A percentile compares a stretch with the other conserved stretches of the same genome.
Conservation (phyloP, 176 grass and related monocot species). For the Miscanthus lutarioriparius region DNA sequence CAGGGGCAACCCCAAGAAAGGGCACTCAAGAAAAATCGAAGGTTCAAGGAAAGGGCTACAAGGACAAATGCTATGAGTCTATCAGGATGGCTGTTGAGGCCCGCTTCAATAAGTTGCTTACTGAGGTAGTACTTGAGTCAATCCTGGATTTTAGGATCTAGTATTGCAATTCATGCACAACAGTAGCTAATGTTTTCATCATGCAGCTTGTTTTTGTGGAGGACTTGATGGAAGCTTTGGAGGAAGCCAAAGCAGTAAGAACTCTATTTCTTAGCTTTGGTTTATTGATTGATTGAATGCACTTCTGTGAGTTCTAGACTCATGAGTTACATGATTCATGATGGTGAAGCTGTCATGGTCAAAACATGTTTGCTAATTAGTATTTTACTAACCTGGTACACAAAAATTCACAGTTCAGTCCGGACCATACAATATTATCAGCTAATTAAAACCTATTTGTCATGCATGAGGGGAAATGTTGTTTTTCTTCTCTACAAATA, state of each 20-base stretch:
- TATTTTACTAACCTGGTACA: slow-evolving; percentile 9
- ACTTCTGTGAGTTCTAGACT: neutral
- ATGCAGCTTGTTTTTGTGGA: slow-evolving; percentile 76
- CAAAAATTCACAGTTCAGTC: neutral
- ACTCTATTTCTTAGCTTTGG: slow-evolving; percentile 19
- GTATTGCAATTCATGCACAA: slow-evolving; percentile 23
- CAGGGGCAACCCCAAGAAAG: slow-evolving; percentile 65
- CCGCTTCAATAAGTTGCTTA: slow-evolving; percentile 86
- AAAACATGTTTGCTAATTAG: neutral
- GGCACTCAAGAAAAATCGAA: slow-evolving; percentile 69
- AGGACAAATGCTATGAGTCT: slow-evolving; percentile 93
- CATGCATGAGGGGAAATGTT: slow-evolving; percentile 3
- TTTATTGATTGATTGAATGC: slow-evolving; percentile 8
- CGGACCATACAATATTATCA: neutral
- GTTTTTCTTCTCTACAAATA: slow-evolving; percentile 18
- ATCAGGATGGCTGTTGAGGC: slow-evolving; percentile 90
- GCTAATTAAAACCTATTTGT: slow-evolving; percentile 2
- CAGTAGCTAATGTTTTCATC: slow-evolving; percentile 49
- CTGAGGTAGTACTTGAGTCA: slow-evolving; percentile 55
- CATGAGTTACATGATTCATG: neutral
- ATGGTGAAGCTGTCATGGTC: neutral
- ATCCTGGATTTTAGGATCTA: slow-evolving; percentile 23
- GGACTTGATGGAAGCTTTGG: slow-evolving; percentile 96
- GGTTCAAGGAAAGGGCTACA: slow-evolving; percentile 86
- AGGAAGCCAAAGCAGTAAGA: slow-evolving; percentile 95